These are phyloP conservation scores for Eucalyptus melliodora DNA, from an alignment of 345 rosid genomes.

Conservation along the genomic window DNA sequence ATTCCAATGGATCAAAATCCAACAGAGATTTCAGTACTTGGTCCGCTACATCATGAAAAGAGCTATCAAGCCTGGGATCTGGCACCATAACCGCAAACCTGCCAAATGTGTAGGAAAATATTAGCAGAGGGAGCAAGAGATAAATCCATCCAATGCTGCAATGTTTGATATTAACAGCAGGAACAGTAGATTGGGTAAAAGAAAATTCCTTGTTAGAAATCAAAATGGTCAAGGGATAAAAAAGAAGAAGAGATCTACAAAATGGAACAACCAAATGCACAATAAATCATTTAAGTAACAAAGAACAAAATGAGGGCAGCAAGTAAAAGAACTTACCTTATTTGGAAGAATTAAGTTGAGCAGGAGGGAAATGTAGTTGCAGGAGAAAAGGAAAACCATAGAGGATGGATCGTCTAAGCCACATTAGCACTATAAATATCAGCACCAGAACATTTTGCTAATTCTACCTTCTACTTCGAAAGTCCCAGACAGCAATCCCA, in stretches of 20 bases:
- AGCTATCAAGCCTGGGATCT: conserved; percentile 72
- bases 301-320: neutral
- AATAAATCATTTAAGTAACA: neutral
- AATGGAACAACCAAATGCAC: neutral
- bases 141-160: neutral
- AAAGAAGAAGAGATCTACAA: neutral
- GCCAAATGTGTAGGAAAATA: neutral
- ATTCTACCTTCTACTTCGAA: neutral
- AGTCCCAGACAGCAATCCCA: neutral
- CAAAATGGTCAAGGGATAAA: neutral
- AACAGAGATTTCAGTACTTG: conserved; percentile 56
- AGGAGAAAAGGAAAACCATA: neutral
- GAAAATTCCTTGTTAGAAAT: neutral
- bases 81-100: conserved; percentile 88
- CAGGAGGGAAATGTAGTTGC: neutral
- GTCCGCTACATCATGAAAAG: conserved; percentile 49
- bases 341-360: neutral
- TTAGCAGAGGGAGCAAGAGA: neutral
- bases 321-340: neutral
- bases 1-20: conserved; percentile 56
- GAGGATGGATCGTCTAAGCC: neutral
- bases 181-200: neutral
- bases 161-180: neutral
- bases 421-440: neutral
- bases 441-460: neutral